phyloP scores from a whole-genome alignment of 495 filamentous ascomycete genomes.

The Letharia columbiana region DNA sequence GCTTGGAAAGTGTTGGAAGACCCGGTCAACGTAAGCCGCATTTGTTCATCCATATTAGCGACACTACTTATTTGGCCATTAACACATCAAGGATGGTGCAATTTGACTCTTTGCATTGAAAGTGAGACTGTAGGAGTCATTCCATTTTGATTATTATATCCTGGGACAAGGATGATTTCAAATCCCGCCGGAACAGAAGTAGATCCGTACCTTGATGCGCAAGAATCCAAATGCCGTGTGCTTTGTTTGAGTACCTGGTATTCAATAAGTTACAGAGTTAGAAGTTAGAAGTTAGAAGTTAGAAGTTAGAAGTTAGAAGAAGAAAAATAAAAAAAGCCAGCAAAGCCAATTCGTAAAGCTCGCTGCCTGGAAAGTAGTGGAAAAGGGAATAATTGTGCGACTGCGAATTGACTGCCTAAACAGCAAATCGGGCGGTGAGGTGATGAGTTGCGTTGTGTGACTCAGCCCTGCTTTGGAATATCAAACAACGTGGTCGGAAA shows the following conservation, averaged over 20 bases:
- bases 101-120: not conserved
- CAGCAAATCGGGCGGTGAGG: slow-evolving; percentile 1
- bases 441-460: not conserved
- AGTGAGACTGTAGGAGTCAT: not conserved
- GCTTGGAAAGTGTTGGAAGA: not conserved
- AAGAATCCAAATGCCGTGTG: not conserved
- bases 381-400: not conserved
- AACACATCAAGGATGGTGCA: not conserved
- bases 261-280: too few species aligned
- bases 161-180: not conserved
- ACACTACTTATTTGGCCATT: not conserved
- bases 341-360: not conserved
- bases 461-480: slow-evolving; percentile 12
- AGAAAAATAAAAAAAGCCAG: not conserved
- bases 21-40: not conserved
- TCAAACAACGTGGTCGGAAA: not conserved
- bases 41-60: not conserved
- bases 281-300: too few species aligned
- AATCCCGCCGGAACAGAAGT: not conserved
- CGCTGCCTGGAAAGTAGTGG: not conserved
- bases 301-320: too few species aligned
- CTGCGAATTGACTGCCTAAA: not conserved
- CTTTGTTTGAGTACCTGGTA: not conserved
- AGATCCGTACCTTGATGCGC: not conserved
- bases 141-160: not conserved